Conservation (phyloP, 1,284 basidiomycete genomes). For the Ustilago xerochloae region DNA sequence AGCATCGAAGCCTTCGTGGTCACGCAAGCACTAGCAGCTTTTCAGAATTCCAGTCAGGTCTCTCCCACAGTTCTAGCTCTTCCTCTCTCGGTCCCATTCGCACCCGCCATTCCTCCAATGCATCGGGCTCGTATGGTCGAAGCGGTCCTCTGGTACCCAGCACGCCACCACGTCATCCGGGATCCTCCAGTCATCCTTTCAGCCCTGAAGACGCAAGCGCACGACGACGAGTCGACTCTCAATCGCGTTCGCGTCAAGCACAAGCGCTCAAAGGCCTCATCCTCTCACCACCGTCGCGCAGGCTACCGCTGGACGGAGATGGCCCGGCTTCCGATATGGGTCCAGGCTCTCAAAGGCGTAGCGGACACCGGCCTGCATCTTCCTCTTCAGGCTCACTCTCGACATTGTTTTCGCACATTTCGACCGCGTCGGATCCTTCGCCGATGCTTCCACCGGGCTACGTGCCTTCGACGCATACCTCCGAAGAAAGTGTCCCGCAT, state of each 20-base stretch:
- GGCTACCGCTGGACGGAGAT: constrained; percentile 36
- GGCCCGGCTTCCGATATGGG: constrained; percentile 31
- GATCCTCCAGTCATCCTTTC: constrained; percentile 30
- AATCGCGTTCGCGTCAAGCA: constrained; percentile 47
- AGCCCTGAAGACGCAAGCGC: constrained; percentile 32
- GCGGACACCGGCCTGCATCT: constrained; percentile 43
- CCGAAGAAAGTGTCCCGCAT: constrained; percentile 32
- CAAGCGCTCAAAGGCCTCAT: constrained; percentile 46
- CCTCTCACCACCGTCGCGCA: constrained; percentile 43
- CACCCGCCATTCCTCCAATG: constrained; percentile 37
- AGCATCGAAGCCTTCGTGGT: constrained; percentile 33
- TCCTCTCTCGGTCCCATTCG: constrained; percentile 48
- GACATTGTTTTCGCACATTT: constrained; percentile 48
- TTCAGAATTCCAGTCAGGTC: constrained; percentile 38
- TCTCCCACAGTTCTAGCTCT: constrained; percentile 35
- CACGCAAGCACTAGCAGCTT: constrained; percentile 51
- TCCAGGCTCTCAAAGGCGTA: constrained; percentile 16
- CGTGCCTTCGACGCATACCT: constrained; percentile 31
- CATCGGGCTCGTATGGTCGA: constrained; percentile 35
- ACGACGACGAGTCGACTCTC: constrained; percentile 40
- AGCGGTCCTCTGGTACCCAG: constrained; percentile 25
- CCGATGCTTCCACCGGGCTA: constrained; percentile 43
- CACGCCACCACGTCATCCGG: constrained; percentile 39
- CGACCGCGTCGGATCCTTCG: constrained; percentile 42
- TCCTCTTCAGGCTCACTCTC: constrained; percentile 45